phyloP scores from a whole-genome alignment of 805 yeast genomes.

The Komagataella kurtzmanii region DNA sequence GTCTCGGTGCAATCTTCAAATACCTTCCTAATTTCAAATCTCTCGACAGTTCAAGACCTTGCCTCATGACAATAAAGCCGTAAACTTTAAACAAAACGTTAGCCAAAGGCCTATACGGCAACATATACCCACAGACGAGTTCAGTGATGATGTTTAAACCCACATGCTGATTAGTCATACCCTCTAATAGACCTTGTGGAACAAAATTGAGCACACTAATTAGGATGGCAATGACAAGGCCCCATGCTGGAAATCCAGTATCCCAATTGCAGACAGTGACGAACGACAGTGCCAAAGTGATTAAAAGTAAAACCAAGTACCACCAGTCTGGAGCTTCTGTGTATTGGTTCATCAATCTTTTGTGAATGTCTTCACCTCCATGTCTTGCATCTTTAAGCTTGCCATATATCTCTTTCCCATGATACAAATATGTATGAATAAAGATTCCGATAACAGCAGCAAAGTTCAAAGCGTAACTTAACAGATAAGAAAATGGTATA shows the following conservation, averaged over 20 bases:
- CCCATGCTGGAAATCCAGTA: slow-evolving; percentile 51
- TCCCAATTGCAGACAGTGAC: slow-evolving; percentile 25
- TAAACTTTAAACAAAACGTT: slow-evolving; percentile 49
- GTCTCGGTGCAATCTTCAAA: slow-evolving; percentile 47
- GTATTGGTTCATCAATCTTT: slow-evolving; percentile 41
- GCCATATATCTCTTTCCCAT: not conserved
- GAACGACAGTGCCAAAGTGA: slow-evolving; percentile 28
- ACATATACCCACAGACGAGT: slow-evolving; percentile 48
- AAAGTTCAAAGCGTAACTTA: not conserved
- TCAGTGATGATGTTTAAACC: slow-evolving; percentile 54
- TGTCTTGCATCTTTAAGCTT: not conserved
- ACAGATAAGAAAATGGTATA: not conserved
- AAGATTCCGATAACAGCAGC: not conserved
- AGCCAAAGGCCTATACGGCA: slow-evolving; percentile 50
- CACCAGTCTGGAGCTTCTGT: slow-evolving; percentile 69
- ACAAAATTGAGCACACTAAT: slow-evolving; percentile 40
- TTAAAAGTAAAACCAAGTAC: slow-evolving; percentile 34
- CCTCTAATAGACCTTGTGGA: slow-evolving; percentile 49
- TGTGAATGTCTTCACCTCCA: slow-evolving; percentile 12
- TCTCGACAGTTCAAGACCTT: slow-evolving; percentile 37
- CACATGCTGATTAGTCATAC: slow-evolving; percentile 46
- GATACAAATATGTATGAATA: not conserved
- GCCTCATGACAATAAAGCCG: slow-evolving; percentile 43
- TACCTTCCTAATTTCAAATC: slow-evolving; percentile 58
- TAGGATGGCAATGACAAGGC: slow-evolving; percentile 41